phyloP scores from a whole-genome alignment of 352 stramenopile genomes.

The Aphanomyces invadans region DNA sequence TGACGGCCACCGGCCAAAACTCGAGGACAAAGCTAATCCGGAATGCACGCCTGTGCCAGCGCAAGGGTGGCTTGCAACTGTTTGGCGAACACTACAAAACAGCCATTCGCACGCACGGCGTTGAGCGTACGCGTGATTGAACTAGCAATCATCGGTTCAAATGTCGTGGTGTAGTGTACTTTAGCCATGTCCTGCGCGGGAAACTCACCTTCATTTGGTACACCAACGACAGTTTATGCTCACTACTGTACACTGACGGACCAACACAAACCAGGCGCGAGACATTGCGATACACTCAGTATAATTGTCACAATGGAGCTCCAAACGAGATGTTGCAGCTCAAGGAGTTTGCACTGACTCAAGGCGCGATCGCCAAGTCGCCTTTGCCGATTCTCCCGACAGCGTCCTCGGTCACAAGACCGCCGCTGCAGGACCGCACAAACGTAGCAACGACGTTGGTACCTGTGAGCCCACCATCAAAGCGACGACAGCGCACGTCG shows the following conservation, averaged over 20 bases:
- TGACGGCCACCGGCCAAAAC: constrained; percentile 13
- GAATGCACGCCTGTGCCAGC: constrained; percentile 6
- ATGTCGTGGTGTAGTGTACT: constrained; percentile 38
- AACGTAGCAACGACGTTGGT: constrained; percentile 20
- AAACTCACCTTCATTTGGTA: constrained; percentile 65
- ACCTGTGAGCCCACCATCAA: not conserved
- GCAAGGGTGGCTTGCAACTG: constrained; percentile 9
- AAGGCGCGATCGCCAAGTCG: constrained; percentile 42
- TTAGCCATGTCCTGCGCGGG: constrained; percentile 45
- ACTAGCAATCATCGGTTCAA: not conserved
- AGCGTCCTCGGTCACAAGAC: not conserved
- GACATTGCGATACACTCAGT: constrained; percentile 43
- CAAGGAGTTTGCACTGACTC: constrained; percentile 42
- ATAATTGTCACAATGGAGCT: constrained; percentile 47
- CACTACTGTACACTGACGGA: no score
- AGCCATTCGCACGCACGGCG: constrained; percentile 5
- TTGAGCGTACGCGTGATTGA: not conserved
- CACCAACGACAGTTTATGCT: constrained; percentile 14
- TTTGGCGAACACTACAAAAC: constrained; percentile 1
- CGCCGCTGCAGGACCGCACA: constrained; percentile 27
- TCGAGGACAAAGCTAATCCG: not conserved
- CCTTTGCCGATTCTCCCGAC: constrained; percentile 23
- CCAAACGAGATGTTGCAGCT: constrained; percentile 36
- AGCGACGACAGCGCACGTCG: constrained; percentile 27
- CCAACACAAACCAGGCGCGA: constrained; percentile 41